Base-by-base conservation (phyloP, 345 rosid species). In the Brassica juncea region DNA sequence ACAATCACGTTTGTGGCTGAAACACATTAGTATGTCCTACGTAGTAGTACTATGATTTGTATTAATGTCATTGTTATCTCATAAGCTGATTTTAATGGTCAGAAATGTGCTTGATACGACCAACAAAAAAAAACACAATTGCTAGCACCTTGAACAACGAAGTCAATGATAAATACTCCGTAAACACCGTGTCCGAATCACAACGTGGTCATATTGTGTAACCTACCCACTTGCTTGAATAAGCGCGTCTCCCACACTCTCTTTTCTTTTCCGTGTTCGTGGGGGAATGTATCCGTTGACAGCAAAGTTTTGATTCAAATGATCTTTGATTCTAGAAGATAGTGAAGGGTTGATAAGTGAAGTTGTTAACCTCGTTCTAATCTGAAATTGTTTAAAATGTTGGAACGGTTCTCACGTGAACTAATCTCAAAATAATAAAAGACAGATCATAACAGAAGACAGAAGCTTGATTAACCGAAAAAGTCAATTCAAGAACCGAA, bases 181-280 rank as follows among this genome's bases (percentile, higher is more conserved):
- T 77, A 64, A 15, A 64, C 35, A 77, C 76, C 76, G 81, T 78
- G 81, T 78, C 72, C 19, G 35, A 15, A 32, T 23, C 7, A 21
- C 2, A 68, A 61, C 81, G 71, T 70, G 81, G 63, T 16, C 39
- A 52, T 5, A 44, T 61, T 3, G 37, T 77, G 70, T 70, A 25
- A 71, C 19, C 12, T 39, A 2, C 0, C 76, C 81, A 77, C 76
- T 71, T 71, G 60, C 2, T 35, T 25, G 1, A 2, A 37, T 30
- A 10, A 10, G 74, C 74, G 75, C 75, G 70, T 70, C 12, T 4
- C 14, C 2, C 25, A 54, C 71, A 34, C 66, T 19, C 70, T 47
- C 47, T 69, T 25, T 44, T 77, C 55, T 27, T 11, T 64, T 32
- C 64, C 71, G 80, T 70, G 80, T 77, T 77, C 19, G 3, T 47